A percentile compares a stretch with the other conserved stretches of the same genome.
Evolutionary conservation across 192 early-diverging fungal genomes (phyloP).

Genomic region (Ambispora gerdemannii): DNA sequence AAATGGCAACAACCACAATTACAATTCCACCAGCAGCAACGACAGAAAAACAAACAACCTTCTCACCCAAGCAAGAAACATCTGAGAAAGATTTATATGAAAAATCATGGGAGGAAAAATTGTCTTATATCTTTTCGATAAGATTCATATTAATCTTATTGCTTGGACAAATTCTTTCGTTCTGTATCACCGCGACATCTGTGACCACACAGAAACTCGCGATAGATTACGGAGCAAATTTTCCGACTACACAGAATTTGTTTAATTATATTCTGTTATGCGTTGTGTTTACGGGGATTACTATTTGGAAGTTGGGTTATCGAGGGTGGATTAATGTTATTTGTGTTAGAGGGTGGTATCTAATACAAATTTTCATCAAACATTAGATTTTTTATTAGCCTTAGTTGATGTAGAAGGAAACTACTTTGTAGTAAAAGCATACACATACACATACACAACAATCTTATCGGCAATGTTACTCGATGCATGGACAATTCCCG

Average conservation of each 20-base stretch:
- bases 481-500: constrained; percentile 73
- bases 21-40: no score
- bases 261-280: constrained; percentile 69
- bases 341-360: constrained; percentile 40
- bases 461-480: constrained; percentile 74
- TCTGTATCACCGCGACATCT: constrained; percentile 75
- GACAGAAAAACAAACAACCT: no score
- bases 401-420: constrained; percentile 79
- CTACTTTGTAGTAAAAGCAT: constrained; percentile 78
- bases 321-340: constrained; percentile 46
- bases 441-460: constrained; percentile 70
- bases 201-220: constrained; percentile 64
- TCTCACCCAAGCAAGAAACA: no score
- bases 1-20: no score
- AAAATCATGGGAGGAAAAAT: not conserved
- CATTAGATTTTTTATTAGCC: constrained; percentile 54
- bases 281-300: constrained; percentile 51
- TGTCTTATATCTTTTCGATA: constrained; percentile 4
- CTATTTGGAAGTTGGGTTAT: constrained; percentile 51
- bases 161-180: constrained; percentile 64
- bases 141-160: constrained; percentile 47
- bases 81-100: no score
- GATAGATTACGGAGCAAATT: constrained; percentile 42
- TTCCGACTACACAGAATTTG: constrained; percentile 72
- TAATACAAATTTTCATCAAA: constrained; percentile 37